Evolutionary conservation across 2,329 filamentous ascomycete species (phyloP).

Genomic region (Stachybotrys echinatus): DNA sequence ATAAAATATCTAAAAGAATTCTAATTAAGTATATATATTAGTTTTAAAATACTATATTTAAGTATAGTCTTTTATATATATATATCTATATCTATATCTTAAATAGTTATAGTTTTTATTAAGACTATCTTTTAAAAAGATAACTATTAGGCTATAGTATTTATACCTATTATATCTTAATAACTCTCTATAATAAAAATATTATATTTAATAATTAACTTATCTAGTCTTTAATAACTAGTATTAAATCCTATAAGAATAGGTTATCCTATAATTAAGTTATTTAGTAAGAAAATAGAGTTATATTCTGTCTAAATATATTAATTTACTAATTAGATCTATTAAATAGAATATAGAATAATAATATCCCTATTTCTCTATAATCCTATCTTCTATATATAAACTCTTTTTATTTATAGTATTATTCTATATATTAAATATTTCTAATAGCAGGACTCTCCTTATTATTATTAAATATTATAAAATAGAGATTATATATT

Average conservation of each 20-base stretch:
- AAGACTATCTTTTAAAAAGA: not conserved
- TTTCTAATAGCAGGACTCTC: constrained; percentile 14
- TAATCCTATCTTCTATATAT: too few relatives aligned
- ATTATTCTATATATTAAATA: constrained; percentile 12
- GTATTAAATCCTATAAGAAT: too few relatives aligned
- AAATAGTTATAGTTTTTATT: not conserved
- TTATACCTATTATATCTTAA: constrained; percentile 11
- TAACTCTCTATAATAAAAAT: too few relatives aligned
- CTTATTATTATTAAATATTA: constrained; percentile 11
- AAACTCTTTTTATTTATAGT: constrained; percentile 10
- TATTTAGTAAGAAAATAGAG: too few relatives aligned
- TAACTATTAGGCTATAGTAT: constrained; percentile 1
- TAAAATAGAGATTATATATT: constrained; percentile 9
- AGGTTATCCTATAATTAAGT: too few relatives aligned
- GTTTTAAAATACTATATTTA: not conserved
- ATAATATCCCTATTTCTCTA: too few relatives aligned
- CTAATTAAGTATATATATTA: not conserved
- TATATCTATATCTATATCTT: not conserved
- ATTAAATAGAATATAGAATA: too few relatives aligned
- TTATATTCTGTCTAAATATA: too few relatives aligned
- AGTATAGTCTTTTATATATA: not conserved
- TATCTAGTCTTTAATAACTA: too few relatives aligned
- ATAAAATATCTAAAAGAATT: not conserved
- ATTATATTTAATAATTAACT: too few relatives aligned
- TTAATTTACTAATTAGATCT: too few relatives aligned